Evolutionary conservation across 2,329 filamentous ascomycete species (phyloP), one percentile per base, ranked within the genome.

Genomic region (Emericellopsis cladophorae): DNA sequence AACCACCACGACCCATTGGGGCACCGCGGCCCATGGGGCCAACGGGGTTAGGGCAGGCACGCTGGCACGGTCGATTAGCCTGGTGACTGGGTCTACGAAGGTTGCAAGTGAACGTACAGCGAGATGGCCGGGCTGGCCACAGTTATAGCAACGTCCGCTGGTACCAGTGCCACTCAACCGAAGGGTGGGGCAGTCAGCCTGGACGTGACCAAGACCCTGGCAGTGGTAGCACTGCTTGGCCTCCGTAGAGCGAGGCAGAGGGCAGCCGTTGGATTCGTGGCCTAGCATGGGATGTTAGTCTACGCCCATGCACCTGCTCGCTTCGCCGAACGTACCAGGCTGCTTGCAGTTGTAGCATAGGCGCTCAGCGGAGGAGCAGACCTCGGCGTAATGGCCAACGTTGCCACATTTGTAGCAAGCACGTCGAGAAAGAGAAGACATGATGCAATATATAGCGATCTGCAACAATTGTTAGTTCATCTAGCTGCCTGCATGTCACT

Each of bases 171-270:
- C 89, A 64, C 80, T 94, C 62, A 98, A 67, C 53, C 92, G 87
- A 49, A 98, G 78, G 47, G 92, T 96, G 55, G 92, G 92, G 76
- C 92, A 98, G 65, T 98, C 92, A 52, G 92, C 92, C 72, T 98
- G 92, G 55, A 98, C 92, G 62, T 98, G 92, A 51, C 92, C 92
- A 46, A 96, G 78, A 44, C 92, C 92, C 72, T 96, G 92, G 75
- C 92, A 98, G 70, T 96, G 92, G 65, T 98, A 98, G 79, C 92
- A 98, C 74, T 98, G 92, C 80, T 98, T 98, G 40, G 88, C 88
- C 70, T 98, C 92, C 49, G 92, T 95, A 46, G 90, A 95, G 64
- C 92, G 84, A 57, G 92, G 92, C 59, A 90, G 81, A 54, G 92
- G 92, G 76, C 92, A 98, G 64, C 84, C 84, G 70, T 94, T 96